Base-by-base conservation (phyloP, 805 yeast genomes). In the Candida hungchunana region DNA sequence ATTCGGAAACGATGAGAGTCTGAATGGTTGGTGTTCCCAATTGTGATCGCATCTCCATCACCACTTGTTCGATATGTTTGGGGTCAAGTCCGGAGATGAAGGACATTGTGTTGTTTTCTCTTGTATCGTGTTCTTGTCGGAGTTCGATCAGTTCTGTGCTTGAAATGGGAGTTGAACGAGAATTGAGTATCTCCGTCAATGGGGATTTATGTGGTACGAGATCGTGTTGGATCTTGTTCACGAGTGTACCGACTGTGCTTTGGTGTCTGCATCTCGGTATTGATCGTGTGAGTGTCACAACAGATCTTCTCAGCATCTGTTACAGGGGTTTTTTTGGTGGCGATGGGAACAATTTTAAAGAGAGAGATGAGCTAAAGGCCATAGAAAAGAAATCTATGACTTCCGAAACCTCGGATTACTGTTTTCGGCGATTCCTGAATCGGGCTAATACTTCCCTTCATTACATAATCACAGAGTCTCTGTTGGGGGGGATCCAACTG, bases 1-100 rank as follows among this genome's bases (percentile, higher is more conserved):
- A 13, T 11, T 39, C 43, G 5, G 40, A 23, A 5, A 39, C 21
- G 3, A 39, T 8, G 15, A 39, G 18, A 5, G 43, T 34, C 35
- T 39, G 40, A 11, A 26, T 16, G 4, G 31, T 12, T 4, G 26
- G 26, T 4, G 23, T 12, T 3, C 26, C 19, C 10, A 39, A 15
- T 10, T 29, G 16, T 13, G 24, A 5, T 5, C 31, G 27, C 6
- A 39, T 21, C 30, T 32, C 24, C 18, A 10, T n/a, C 32, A 35
- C 18, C 6, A 32, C 17, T 6, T 25, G 10, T 3, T 22, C 29
- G 6, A 36, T 17, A 4, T 20, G 27, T 5, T 14, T 29, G 2
- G 14, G 25, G 1, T 16, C 16, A 12, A 39, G n/a, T 6, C 40
- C 39, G 2, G 37, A 31, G n/a, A 39, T 16, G 17, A 31, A 17